phyloP scores from a whole-genome alignment of 2,329 filamentous ascomycete species.

The Bipolaris sorokiniana region DNA sequence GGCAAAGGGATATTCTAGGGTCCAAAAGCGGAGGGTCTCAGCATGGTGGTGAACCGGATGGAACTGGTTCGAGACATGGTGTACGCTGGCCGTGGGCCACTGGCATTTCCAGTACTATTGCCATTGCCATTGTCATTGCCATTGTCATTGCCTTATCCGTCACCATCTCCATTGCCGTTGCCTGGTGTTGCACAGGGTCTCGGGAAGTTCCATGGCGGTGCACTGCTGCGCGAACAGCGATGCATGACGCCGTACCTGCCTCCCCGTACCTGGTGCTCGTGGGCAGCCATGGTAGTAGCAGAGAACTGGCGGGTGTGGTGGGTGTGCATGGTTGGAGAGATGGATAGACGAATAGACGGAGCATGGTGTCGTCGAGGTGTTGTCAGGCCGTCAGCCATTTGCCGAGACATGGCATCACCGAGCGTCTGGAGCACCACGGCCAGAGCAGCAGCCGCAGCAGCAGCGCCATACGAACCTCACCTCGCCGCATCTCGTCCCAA shows the following conservation, averaged over 20 bases:
- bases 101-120: not conserved
- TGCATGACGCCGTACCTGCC: not conserved
- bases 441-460: conserved; percentile 11
- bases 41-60: not conserved
- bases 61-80: not conserved
- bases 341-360: not conserved
- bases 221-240: not conserved
- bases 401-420: conserved; percentile 32
- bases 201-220: conserved; percentile 1
- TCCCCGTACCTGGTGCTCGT: not conserved
- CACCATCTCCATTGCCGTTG: too few relatives aligned
- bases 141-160: not conserved
- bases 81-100: not conserved
- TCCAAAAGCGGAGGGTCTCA: conserved; percentile 22
- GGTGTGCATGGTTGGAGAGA: not conserved
- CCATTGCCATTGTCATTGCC: too few relatives aligned
- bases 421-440: conserved; percentile 18
- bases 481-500: conserved; percentile 16
- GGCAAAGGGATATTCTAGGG: conserved; percentile 16
- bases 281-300: not conserved
- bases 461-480: conserved; percentile 23
- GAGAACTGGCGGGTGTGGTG: not conserved
- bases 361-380: not conserved
- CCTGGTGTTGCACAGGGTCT: not conserved
- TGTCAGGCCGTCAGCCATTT: conserved; percentile 9